Conservation (phyloP, 495 filamentous ascomycete species). For the Annulohypoxylon stygium region DNA sequence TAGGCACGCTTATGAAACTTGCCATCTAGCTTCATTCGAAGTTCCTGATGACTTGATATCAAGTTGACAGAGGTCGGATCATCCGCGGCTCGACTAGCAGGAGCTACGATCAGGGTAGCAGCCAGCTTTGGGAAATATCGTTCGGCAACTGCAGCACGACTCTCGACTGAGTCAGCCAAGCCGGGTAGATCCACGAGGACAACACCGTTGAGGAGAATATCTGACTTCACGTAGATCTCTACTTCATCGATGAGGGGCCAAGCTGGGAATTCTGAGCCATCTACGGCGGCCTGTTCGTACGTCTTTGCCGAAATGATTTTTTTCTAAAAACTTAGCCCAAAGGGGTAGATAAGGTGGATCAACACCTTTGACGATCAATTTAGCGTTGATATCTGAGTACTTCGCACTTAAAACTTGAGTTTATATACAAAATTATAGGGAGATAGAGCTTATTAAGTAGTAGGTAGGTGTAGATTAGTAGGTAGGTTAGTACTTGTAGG, state of each 20-base stretch:
- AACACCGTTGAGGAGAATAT: conserved; percentile 1
- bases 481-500: too few species aligned
- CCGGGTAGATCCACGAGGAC: conserved; percentile 7
- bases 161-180: conserved; percentile 13
- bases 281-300: too few species aligned
- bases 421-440: too few species aligned
- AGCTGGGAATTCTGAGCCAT: conserved; percentile 1
- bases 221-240: conserved; percentile 7
- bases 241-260: conserved; percentile 10
- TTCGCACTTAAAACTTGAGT: too few species aligned
- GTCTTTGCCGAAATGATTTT: too few species aligned
- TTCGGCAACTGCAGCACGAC: conserved; percentile 13
- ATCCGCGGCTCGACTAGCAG: conserved; percentile 10
- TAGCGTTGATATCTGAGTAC: too few species aligned
- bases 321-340: too few species aligned
- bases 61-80: not conserved
- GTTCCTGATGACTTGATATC: conserved; percentile 1
- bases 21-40: conserved; percentile 4
- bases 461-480: too few species aligned
- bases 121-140: conserved; percentile 11
- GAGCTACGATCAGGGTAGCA: conserved; percentile 9
- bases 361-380: too few species aligned
- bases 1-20: not conserved
- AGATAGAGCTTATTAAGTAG: too few species aligned
- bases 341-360: too few species aligned